Percentiles rank a stretch among this genome's conserved stretches.
Evolutionary conservation across 2,329 filamentous ascomycete species (phyloP).

Genomic region (Hymenoscyphus scutula): DNA sequence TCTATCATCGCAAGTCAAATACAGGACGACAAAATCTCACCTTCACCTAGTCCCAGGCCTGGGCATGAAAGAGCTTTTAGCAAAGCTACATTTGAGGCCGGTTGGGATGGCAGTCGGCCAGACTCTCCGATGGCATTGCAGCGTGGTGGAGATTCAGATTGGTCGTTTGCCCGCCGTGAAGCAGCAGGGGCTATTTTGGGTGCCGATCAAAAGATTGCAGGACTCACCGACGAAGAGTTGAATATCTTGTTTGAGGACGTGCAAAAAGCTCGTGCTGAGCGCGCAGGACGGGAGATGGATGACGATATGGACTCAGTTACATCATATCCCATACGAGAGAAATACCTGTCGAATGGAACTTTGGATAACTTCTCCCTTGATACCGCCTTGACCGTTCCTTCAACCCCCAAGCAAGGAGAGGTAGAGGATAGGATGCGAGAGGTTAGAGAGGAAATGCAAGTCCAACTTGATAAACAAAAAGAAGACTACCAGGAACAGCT

Average conservation of each 20-base stretch:
- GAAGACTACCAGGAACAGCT: conserved; percentile 78
- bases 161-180: conserved; percentile 89
- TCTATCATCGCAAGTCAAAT: conserved; percentile 66
- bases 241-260: conserved; percentile 93
- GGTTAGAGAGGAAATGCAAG: conserved; percentile 79
- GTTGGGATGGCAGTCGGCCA: conserved; percentile 67
- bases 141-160: conserved; percentile 80
- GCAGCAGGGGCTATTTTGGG: conserved; percentile 90
- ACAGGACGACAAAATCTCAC: conserved; percentile 56
- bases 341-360: conserved; percentile 92
- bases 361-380: conserved; percentile 96
- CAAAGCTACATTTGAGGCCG: conserved; percentile 73
- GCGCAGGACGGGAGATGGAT: conserved; percentile 73
- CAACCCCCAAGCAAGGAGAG: conserved; percentile 78
- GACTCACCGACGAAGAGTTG: conserved; percentile 88
- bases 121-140: conserved; percentile 74
- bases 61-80: conserved; percentile 80
- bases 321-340: conserved; percentile 86
- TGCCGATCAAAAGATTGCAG: conserved; percentile 85
- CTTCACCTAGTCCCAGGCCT: conserved; percentile 59
- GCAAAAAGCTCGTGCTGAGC: conserved; percentile 77
- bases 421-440: conserved; percentile 73
- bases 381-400: conserved; percentile 90
- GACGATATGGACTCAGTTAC: conserved; percentile 88
- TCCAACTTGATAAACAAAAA: conserved; percentile 77